Conservation (phyloP, 2,329 filamentous ascomycete genomes). For the Microcyclospora pomicola region DNA sequence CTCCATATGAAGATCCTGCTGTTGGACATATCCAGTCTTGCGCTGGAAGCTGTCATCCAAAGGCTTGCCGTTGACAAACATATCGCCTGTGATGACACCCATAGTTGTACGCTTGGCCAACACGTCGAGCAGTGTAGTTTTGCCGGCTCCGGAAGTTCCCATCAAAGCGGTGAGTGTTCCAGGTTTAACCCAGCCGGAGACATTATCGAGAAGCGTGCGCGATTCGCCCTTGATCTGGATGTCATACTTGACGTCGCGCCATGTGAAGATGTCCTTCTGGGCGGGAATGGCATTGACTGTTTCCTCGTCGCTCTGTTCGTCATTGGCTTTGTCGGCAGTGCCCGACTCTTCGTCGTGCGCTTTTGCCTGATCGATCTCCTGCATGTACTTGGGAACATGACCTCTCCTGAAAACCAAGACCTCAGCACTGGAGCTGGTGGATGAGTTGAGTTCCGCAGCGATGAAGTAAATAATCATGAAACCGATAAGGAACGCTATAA, state of each 20-base stretch:
- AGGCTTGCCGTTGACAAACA: conserved; percentile 49
- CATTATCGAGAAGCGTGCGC: conserved; percentile 40
- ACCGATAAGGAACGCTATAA: conserved; percentile 46
- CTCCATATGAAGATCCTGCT: conserved; percentile 48
- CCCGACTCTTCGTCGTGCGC: conserved; percentile 24
- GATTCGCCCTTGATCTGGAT: conserved; percentile 38
- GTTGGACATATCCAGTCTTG: conserved; percentile 54
- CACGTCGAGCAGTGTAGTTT: conserved; percentile 44
- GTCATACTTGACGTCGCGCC: conserved; percentile 43
- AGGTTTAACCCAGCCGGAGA: conserved; percentile 42
- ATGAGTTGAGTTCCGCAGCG: conserved; percentile 51
- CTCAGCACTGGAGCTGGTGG: conserved; percentile 50
- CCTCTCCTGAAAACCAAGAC: conserved; percentile 48
- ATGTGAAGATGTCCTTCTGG: conserved; percentile 34
- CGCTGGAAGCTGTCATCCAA: conserved; percentile 47
- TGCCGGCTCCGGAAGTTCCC: conserved; percentile 36
- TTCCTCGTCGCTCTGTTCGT: conserved; percentile 15
- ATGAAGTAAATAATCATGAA: conserved; percentile 52
- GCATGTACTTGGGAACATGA: conserved; percentile 29
- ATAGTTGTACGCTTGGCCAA: conserved; percentile 44
- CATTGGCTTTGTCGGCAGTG: conserved; percentile 13
- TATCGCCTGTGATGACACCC: conserved; percentile 51
- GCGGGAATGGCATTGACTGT: conserved; percentile 26
- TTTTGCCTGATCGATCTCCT: conserved; percentile 17
- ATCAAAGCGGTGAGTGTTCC: conserved; percentile 34